Percentiles rank a stretch among this genome's conserved stretches.
Conservation (phyloP, 75 land plant species). For the Selaginella moellendorffii region DNA sequence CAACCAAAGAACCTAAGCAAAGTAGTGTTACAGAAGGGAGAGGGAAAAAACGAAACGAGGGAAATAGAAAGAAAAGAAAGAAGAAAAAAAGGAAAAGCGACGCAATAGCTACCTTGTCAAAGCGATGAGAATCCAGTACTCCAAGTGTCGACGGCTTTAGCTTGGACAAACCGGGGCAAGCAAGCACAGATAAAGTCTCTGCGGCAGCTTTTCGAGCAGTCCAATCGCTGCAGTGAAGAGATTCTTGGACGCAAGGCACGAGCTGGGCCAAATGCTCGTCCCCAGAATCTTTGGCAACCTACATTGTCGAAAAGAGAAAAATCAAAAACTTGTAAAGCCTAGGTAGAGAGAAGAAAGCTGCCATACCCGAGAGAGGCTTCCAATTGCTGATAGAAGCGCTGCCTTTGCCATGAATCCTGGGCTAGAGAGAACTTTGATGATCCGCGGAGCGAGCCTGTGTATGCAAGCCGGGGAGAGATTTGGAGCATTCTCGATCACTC, state of each 20-base stretch:
- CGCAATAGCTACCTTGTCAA: background rate
- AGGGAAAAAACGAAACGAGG: background rate
- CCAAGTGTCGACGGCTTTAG: background rate
- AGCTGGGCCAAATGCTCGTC: constrained; percentile 21
- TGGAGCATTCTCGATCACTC: background rate
- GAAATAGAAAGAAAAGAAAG: too few relatives aligned
- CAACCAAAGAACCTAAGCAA: constrained; percentile 2
- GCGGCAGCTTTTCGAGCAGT: constrained; percentile 67
- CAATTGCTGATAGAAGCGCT: background rate
- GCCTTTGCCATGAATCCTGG: background rate
- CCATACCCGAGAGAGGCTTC: constrained; percentile 23
- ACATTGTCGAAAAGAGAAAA: background rate
- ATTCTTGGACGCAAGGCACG: constrained; percentile 34
- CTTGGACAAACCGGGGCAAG: constrained; percentile 5
- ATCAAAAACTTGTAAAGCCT: background rate
- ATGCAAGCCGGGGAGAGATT: constrained; percentile 7
- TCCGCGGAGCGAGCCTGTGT: background rate
- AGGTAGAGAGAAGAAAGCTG: background rate
- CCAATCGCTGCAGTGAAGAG: constrained; percentile 53
- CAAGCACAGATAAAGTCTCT: constrained; percentile 36
- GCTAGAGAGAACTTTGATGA: background rate
- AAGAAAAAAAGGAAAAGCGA: too few relatives aligned
- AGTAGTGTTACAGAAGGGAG: background rate
- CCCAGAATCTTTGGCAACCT: constrained; percentile 2
- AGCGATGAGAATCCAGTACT: background rate